Evolutionary conservation across 2,329 filamentous ascomycete genomes (phyloP), one percentile per base, ranked within the genome.

Genomic region (Pseudogymnoascus sp.): DNA sequence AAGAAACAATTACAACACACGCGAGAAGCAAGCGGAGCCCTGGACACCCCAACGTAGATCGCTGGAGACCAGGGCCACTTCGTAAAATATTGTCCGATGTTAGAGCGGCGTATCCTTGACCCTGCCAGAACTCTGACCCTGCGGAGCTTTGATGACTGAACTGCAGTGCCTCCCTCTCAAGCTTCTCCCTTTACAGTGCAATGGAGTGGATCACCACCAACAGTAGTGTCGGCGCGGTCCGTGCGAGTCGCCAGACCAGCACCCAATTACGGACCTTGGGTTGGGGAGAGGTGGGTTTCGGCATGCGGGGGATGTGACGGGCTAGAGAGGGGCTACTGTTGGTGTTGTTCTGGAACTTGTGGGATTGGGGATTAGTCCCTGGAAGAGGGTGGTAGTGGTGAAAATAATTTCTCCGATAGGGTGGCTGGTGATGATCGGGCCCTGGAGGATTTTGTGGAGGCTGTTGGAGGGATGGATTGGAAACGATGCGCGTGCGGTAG

Each of bases 361-460:
- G 43, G 24, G 24, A 50, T 50, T 50, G 24, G 12, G 43, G 14
- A n/a, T 46, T 28, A 28, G 43, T 50, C 11, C 1, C 43, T 50
- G 43, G 6, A 50, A 28, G 10, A 14, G 43, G 6, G 50, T n/a
- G 16, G 50, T 12, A 56, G 50, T 56, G 50, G 22, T 10, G 43
- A 16, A 33, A 12, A 33, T n/a, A 56, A 56, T 56, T 31, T 56
- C n/a, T 56, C 26, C 50, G 50, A 56, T 56, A 56, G 50, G 50
- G 50, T 53, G 4, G 26, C 26, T 16, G 5, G 26, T 56, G 50
- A 11, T 5, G 26, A 53, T 53, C 24, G n/a, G 10, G 26, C 10
- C 5, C 28, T 19, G 50, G 8, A 56, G 50, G 50, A 33, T 56
- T 56, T 56, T 56, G 28, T 19, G 50, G 14, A 53, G 28, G 50